Conservation (phyloP, 768 basidiomycete species). For the Tulasnella sp. region DNA sequence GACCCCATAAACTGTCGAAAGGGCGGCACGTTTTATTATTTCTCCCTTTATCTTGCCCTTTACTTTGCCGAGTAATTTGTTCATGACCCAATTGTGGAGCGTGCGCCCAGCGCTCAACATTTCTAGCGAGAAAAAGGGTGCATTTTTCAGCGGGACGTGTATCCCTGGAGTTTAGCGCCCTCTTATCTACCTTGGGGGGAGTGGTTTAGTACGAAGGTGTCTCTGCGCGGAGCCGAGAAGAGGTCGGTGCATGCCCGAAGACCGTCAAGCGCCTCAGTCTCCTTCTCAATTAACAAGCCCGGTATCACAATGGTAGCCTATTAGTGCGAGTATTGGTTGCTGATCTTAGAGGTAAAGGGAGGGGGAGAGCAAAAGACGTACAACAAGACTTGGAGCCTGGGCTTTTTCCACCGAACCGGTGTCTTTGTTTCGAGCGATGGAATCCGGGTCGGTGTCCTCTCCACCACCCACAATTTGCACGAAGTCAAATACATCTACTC, state of each 20-base stretch:
- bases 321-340: neutral
- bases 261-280: slow-evolving; percentile 41
- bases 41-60: slow-evolving; percentile 45
- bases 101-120: slow-evolving; percentile 43
- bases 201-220: slow-evolving; percentile 46
- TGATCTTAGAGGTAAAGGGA: neutral
- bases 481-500: slow-evolving; percentile 49
- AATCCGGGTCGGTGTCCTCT: slow-evolving; percentile 34
- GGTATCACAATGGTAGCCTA: slow-evolving; percentile 49
- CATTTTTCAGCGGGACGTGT: neutral
- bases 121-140: slow-evolving; percentile 35
- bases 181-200: slow-evolving; percentile 31
- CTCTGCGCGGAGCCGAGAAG: slow-evolving; percentile 45
- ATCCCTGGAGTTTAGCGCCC: neutral
- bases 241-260: slow-evolving; percentile 37
- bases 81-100: slow-evolving; percentile 43
- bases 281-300: slow-evolving; percentile 47
- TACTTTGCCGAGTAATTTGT: slow-evolving; percentile 41
- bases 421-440: slow-evolving; percentile 30
- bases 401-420: slow-evolving; percentile 15
- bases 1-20: slow-evolving; percentile 49
- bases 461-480: slow-evolving; percentile 45
- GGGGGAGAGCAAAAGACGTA: neutral
- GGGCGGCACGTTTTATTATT: slow-evolving; percentile 50
- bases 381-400: slow-evolving; percentile 35